Evolutionary conservation across 2,329 filamentous ascomycete genomes (phyloP), one percentile per base, ranked within the genome.

Genomic region (Huntiella moniliformis): DNA sequence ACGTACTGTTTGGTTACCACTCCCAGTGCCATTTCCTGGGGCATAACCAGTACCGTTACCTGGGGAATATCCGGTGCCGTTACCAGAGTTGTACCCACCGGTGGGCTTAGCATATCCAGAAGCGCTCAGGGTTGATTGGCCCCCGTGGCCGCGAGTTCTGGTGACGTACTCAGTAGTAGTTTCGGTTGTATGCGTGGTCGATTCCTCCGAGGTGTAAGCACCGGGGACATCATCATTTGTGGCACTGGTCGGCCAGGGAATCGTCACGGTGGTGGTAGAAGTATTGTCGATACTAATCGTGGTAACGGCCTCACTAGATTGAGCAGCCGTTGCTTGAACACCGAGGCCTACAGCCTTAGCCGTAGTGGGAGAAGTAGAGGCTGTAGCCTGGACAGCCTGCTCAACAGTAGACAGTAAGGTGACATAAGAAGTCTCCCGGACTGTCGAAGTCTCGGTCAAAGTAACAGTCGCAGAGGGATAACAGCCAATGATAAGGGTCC

Each of bases 241-340:
- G n/a, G 34, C 28, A 10, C 4, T 13, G 10, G 41, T 35, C 2
- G 40, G 40, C 36, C 38, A 39, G 8, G 46, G 46, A 44, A 48
- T 40, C 10, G 46, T 48, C 5, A 36, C 32, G 15, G 44, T 44
- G 4, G 36, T 28, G 17, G 35, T 37, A 2, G 34, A 42, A 16
- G 43, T 46, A 4, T 18, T 38, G 11, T 38, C 36, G 15, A 45
- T 28, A 17, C 35, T 49, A 32, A 44, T 48, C n/a, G 46, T 48
- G 12, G 42, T 43, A 12, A 37, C 34, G 13, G 42, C 41, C 16
- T 28, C 37, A 11, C 35, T 45, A 12, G 39, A 41, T n/a, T 12
- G 15, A 11, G 13, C 12, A 8, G 8, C 34, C 7, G 34, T 10
- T 3, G 18, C 5, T 34, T 17, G 8, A 16, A 42, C 31, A 12